Conservation (phyloP, 2,329 filamentous ascomycete species). For the Trichoderma semiorbis region DNA sequence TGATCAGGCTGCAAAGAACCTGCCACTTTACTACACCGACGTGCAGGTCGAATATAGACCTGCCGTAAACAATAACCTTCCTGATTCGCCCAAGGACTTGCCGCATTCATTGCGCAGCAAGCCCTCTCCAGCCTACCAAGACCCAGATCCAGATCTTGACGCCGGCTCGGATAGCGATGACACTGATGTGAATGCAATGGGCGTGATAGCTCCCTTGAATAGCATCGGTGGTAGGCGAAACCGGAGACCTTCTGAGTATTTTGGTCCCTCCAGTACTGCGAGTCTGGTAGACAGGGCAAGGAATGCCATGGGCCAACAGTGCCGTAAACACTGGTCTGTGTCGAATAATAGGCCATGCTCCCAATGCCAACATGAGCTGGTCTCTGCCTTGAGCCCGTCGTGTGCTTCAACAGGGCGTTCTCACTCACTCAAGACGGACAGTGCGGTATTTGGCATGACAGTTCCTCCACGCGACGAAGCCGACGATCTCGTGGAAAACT, state of each 20-base stretch:
- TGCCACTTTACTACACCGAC: neutral
- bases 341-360: neutral
- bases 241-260: neutral
- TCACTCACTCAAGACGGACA: neutral
- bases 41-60: neutral
- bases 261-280: neutral
- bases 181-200: neutral
- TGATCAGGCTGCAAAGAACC: neutral
- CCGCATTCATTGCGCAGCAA: neutral
- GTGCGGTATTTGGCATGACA: neutral
- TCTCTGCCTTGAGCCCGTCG: neutral
- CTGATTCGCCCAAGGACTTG: neutral
- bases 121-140: neutral
- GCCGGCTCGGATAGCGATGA: neutral
- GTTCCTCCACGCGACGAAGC: neutral
- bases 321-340: neutral
- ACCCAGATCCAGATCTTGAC: neutral
- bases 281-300: neutral
- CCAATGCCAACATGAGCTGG: neutral
- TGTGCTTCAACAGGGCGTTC: neutral
- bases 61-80: neutral
- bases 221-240: neutral
- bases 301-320: neutral
- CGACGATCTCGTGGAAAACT: neutral
- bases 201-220: neutral